Conservation (phyloP, 2,329 filamentous ascomycete genomes). For the Onygena corvina region DNA sequence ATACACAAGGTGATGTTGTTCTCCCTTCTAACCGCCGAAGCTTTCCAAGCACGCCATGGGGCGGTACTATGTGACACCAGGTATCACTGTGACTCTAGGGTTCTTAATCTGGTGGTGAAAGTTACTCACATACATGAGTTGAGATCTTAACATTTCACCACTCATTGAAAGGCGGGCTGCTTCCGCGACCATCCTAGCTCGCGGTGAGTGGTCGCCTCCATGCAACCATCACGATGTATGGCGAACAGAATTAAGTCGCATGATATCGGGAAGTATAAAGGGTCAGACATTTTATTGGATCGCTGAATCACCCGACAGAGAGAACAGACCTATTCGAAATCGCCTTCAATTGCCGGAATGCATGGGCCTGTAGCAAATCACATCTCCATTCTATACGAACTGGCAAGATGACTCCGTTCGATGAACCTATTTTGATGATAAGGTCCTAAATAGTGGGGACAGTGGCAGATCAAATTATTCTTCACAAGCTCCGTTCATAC, state of each 20-base stretch:
- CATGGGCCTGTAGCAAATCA: background rate
- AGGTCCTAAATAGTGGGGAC: background rate
- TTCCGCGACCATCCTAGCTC: background rate
- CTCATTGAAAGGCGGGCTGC: background rate
- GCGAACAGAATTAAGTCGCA: background rate
- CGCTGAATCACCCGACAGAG: background rate
- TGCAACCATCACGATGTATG: background rate
- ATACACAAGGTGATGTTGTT: background rate
- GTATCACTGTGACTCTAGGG: conserved; percentile 1
- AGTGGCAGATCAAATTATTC: background rate
- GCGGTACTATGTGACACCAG: background rate
- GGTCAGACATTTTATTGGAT: background rate
- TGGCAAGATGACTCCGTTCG: background rate
- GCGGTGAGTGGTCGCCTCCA: background rate
- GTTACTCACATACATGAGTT: background rate
- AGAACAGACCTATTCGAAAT: conserved; percentile 3
- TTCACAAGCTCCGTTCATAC: background rate
- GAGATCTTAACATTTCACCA: background rate
- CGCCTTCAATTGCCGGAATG: conserved; percentile 4
- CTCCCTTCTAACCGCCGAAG: background rate
- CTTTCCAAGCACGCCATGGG: background rate
- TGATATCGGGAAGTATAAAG: conserved; percentile 1
- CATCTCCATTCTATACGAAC: background rate
- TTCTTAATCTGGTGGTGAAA: background rate
- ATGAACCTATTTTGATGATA: background rate